These are phyloP conservation scores for Sequoiadendron giganteum DNA, from an alignment of 75 land plant species.

Conservation along the genomic window DNA sequence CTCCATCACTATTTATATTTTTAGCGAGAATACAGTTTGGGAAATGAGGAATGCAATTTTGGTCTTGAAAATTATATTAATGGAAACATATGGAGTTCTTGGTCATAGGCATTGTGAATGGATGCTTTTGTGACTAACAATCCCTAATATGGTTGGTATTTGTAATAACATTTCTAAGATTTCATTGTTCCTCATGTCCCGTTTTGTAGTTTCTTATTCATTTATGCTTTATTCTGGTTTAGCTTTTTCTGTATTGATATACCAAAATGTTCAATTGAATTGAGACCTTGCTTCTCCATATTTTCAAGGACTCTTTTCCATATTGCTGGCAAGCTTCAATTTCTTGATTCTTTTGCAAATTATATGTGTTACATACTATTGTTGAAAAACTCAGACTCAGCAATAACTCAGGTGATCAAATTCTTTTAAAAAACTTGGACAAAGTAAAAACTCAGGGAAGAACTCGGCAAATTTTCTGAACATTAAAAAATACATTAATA, in stretches of 20 bases:
- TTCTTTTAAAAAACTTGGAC: too few relatives aligned
- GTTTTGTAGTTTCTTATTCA: not conserved
- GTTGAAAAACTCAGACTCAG: too few relatives aligned
- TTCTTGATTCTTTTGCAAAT: not conserved
- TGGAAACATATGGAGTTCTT: too few relatives aligned
- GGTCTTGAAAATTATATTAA: not conserved
- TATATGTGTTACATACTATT: not conserved
- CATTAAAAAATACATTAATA: too few relatives aligned
- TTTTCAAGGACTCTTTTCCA: not conserved
- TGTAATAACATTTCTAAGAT: not conserved
- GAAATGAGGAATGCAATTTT: not conserved
- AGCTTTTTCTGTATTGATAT: not conserved
- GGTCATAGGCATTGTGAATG: too few relatives aligned
- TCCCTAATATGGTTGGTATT: not conserved
- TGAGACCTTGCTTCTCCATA: not conserved
- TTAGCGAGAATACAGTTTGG: not conserved
- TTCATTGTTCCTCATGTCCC: not conserved
- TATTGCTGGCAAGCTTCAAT: not conserved
- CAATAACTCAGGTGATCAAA: too few relatives aligned
- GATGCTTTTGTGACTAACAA: not conserved
- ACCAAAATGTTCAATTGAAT: not conserved
- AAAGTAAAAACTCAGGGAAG: too few relatives aligned
- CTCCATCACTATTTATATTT: not conserved
- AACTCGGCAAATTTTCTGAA: too few relatives aligned
- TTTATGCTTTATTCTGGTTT: not conserved